Conservation (phyloP, 177 flowering plant genomes). For the Telopea speciosissima region DNA sequence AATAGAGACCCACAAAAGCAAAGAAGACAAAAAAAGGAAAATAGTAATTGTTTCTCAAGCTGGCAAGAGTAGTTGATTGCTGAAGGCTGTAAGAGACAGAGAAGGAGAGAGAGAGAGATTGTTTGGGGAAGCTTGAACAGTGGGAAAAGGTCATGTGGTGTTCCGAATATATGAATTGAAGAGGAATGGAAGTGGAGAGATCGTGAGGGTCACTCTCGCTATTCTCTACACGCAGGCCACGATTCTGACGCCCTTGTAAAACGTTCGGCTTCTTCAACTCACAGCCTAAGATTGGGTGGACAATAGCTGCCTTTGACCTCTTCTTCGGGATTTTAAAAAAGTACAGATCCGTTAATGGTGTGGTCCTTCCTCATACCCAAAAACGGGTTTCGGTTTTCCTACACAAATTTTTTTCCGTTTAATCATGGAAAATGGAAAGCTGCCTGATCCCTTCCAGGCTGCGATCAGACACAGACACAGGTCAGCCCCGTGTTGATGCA, state of each 20-base stretch:
- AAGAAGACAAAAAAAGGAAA: not conserved
- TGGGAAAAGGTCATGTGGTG: slow-evolving; percentile 21
- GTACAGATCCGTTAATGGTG: too few species aligned
- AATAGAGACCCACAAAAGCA: not conserved
- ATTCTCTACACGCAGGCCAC: slow-evolving; percentile 12
- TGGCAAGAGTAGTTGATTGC: not conserved
- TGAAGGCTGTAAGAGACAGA: too few species aligned
- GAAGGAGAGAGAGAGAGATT: slow-evolving; percentile 1
- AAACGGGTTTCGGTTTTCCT: too few species aligned
- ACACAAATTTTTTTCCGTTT: too few species aligned
- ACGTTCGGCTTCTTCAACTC: too few species aligned
- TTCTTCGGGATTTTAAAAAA: not conserved
- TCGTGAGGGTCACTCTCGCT: slow-evolving; percentile 17
- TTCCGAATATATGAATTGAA: slow-evolving; percentile 12
- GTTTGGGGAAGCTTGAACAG: not conserved
- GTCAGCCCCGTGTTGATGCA: too few species aligned
- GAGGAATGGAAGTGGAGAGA: slow-evolving; percentile 7
- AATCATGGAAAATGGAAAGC: too few species aligned
- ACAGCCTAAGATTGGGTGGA: slow-evolving; percentile 6
- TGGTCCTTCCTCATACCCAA: too few species aligned
- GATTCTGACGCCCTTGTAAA: not conserved
- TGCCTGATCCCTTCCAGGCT: too few species aligned
- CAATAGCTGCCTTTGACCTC: slow-evolving; percentile 11
- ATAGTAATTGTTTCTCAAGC: not conserved
- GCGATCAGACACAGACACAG: too few species aligned